Percentiles rank a stretch among this genome's conserved stretches.
phyloP scores from a whole-genome alignment of 75 land plant genomes.

The Pinus albicaulis region DNA sequence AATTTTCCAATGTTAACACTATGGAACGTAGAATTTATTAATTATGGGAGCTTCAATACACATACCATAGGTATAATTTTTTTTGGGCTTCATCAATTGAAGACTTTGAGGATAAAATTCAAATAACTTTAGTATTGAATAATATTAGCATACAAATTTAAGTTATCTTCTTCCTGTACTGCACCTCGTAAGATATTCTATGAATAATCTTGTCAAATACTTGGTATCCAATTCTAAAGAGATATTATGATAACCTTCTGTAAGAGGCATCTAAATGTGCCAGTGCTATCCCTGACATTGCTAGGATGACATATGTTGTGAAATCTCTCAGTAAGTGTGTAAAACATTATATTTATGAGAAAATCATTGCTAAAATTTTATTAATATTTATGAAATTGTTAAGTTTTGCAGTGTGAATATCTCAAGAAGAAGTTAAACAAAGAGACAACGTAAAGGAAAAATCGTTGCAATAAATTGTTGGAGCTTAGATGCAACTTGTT shows the following conservation, averaged over 20 bases:
- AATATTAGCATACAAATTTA: too few relatives aligned
- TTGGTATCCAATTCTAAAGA: conserved; percentile 51
- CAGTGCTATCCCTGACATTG: conserved; percentile 52
- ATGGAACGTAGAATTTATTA: conserved; percentile 46
- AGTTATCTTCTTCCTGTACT: too few relatives aligned
- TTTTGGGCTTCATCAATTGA: conserved; percentile 46
- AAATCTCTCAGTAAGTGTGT: conserved; percentile 61
- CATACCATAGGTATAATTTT: conserved; percentile 47
- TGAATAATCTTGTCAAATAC: background rate
- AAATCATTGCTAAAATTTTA: background rate
- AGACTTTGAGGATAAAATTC: conserved; percentile 44
- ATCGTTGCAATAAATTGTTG: conserved; percentile 57
- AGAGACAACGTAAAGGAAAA: conserved; percentile 61
- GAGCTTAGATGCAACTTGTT: conserved; percentile 52
- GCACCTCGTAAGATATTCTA: too few relatives aligned
- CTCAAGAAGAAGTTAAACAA: conserved; percentile 61
- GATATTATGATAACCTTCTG: conserved; percentile 51
- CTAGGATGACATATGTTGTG: conserved; percentile 66
- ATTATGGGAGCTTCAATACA: conserved; percentile 44
- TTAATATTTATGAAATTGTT: background rate
- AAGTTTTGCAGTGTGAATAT: conserved; percentile 85
- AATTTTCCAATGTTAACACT: too few relatives aligned
- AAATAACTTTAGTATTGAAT: conserved; percentile 24
- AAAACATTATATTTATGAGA: background rate
- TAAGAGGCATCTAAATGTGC: conserved; percentile 73